These are phyloP conservation scores for Sugiyamaella xylanicola DNA, from an alignment of 1,139 yeast species.

Conservation along the genomic window DNA sequence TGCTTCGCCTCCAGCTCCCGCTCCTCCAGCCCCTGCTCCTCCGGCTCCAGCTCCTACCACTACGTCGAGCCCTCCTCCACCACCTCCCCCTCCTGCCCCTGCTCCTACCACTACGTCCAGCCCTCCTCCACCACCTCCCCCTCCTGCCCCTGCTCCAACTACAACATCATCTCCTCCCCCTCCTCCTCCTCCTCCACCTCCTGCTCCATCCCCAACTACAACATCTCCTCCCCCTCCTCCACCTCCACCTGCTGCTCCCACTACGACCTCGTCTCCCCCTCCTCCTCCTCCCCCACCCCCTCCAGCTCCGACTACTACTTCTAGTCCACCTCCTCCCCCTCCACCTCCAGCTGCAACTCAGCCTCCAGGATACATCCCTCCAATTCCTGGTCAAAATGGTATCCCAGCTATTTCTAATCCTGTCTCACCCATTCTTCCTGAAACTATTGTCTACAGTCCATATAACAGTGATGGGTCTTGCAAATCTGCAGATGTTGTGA, in stretches of 20 bases:
- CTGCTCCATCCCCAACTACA: slow-evolving; percentile 12
- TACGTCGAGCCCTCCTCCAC: slow-evolving; percentile 11
- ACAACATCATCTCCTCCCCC: slow-evolving; percentile 15
- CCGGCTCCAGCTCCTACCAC: slow-evolving; percentile 11
- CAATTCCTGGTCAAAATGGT: slow-evolving; percentile 10
- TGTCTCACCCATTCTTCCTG: slow-evolving; percentile 45
- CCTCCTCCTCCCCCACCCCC: slow-evolving; percentile 20
- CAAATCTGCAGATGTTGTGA: slow-evolving; percentile 57
- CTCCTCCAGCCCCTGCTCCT: slow-evolving; percentile 15
- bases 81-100: slow-evolving; percentile 18
- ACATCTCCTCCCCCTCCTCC: slow-evolving; percentile 27
- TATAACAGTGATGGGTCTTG: slow-evolving; percentile 69
- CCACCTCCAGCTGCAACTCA: slow-evolving; percentile 2
- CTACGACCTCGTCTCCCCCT: slow-evolving; percentile 16
- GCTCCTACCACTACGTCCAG: slow-evolving; percentile 18
- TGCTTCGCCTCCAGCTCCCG: slow-evolving; percentile 13
- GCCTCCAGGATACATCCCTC: slow-evolving; percentile 14
- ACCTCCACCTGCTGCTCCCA: not conserved
- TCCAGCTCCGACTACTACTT: slow-evolving; percentile 23
- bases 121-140: slow-evolving; percentile 11
- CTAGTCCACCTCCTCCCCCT: slow-evolving; percentile 26
- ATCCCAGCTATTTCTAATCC: slow-evolving; percentile 22
- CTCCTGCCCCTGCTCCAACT: slow-evolving; percentile 9
- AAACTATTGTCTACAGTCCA: slow-evolving; percentile 76
- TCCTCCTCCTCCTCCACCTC: slow-evolving; percentile 3